These are phyloP conservation scores for Kodamaea jinghongensis DNA, from an alignment of 805 yeast genomes.

Conservation along the genomic window DNA sequence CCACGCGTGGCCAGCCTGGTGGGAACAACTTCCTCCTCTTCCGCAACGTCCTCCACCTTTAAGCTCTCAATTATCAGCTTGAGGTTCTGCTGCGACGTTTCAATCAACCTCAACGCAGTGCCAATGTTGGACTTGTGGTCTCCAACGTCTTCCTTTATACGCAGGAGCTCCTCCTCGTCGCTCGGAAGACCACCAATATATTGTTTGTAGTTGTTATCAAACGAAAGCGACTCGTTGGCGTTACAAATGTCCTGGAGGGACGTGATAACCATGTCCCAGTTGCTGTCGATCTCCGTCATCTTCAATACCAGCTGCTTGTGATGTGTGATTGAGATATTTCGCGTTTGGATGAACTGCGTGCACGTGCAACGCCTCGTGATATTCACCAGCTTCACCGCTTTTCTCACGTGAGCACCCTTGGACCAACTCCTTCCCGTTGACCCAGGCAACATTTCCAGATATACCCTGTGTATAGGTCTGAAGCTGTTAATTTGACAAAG, in stretches of 20 bases:
- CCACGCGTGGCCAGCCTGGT: constrained; percentile 1
- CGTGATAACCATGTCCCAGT: constrained; percentile 67
- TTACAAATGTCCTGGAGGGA: constrained; percentile 68
- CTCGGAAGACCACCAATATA: constrained; percentile 24
- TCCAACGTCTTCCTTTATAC: constrained; percentile 38
- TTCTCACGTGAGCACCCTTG: no score
- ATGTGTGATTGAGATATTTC: no score
- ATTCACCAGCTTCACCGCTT: no score
- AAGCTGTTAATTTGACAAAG: no score
- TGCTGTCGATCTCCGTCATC: constrained; percentile 46
- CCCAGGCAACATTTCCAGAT: no score
- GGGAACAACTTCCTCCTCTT: constrained; percentile 11
- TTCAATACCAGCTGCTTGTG: background rate
- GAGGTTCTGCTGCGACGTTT: constrained; percentile 45
- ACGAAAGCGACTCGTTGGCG: constrained; percentile 52
- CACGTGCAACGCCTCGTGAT: no score
- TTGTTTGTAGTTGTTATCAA: constrained; percentile 41
- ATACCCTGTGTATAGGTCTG: no score
- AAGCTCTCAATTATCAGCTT: constrained; percentile 39
- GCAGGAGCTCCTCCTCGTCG: constrained; percentile 39
- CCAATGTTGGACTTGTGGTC: constrained; percentile 60
- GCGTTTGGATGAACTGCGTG: background rate
- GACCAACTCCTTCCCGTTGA: no score
- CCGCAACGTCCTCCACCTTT: constrained; percentile 16
- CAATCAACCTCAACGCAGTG: constrained; percentile 41